These are phyloP conservation scores for Marasmius sp. DNA, from an alignment of 1,284 basidiomycete species.

Conservation along the genomic window DNA sequence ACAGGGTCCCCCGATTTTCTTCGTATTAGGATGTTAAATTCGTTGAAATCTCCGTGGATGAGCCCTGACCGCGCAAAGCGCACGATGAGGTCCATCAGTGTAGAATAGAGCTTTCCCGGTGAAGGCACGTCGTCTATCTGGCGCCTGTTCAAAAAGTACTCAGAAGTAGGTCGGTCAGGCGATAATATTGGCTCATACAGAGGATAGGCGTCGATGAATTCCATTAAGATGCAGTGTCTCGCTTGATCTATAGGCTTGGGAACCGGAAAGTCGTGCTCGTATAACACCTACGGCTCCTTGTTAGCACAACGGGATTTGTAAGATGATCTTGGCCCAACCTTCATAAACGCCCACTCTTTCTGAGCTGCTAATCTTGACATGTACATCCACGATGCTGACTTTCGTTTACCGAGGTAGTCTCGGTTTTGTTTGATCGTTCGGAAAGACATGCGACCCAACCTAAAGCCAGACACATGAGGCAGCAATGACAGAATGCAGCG, in stretches of 20 bases:
- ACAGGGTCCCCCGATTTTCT: conserved; percentile 82
- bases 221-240: conserved; percentile 95
- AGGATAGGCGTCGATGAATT: conserved; percentile 93
- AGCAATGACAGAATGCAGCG: background rate
- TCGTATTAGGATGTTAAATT: conserved; percentile 96
- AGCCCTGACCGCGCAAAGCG: conserved; percentile 91
- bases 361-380: conserved; percentile 95
- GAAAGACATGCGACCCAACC: conserved; percentile 95
- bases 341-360: conserved; percentile 99
- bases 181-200: conserved; percentile 52
- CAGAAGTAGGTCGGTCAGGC: conserved; percentile 13
- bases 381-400: conserved; percentile 99
- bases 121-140: conserved; percentile 84
- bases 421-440: conserved; percentile 96
- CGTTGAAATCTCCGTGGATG: conserved; percentile 99
- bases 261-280: conserved; percentile 93
- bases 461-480: conserved; percentile 30
- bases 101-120: conserved; percentile 88
- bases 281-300: conserved; percentile 64
- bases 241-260: conserved; percentile 93
- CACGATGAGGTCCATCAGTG: conserved; percentile 94
- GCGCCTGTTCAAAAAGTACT: conserved; percentile 52
- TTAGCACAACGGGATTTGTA: background rate
- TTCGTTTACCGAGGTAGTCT: conserved; percentile 95
- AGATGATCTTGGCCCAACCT: conserved; percentile 51